Evolutionary conservation across 257 asterid species (phyloP), one percentile per base, ranked within the genome.

Genomic region (Solanum neorickii): DNA sequence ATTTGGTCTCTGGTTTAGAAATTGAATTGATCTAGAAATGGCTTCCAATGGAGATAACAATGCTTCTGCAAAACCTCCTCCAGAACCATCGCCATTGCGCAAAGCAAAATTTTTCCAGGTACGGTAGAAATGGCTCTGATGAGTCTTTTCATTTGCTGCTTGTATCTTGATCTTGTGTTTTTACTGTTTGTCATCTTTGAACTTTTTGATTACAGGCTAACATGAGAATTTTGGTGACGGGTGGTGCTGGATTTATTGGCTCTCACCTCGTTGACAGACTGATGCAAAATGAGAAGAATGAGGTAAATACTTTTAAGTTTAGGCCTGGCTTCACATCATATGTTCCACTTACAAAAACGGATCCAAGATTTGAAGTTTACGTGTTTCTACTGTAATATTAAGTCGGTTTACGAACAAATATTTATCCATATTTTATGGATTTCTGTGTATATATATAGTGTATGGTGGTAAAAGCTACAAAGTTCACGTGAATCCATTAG

Each of bases 201-300:
- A 82, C 77, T 82, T 60, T 35, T 70, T 70, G 37, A 82, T 88
- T 13, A 41, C 94, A 96, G 99, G 99, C 98, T 44, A 97, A 96
- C 92, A 95, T 94, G 99, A 94, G 99, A 86, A 97, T 97, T 88
- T 91, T 97, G 91, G 94, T 97, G 77, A 97, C 99, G 76, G 99
- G 99, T 86, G 99, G 99, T 87, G 98, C 98, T 92, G 98, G 99
- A 91, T 97, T 97, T 93, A 97, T 97, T 65, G 99, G 99, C 68
- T 97, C 99, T 91, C 99, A 97, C 94, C 91, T 97, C 73, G 99
- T 97, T 74, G 99, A 97, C 91, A 97, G 87, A 86, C 93, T 97
- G 88, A 95, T 97, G 99, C 90, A 93, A 91, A 93, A 97, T 84
- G 99, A 97, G 93, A 97, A 97, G 89, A 97, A 97, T 69, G 99